phyloP scores from a whole-genome alignment of 352 stramenopile genomes.

The Peronospora destructor region DNA sequence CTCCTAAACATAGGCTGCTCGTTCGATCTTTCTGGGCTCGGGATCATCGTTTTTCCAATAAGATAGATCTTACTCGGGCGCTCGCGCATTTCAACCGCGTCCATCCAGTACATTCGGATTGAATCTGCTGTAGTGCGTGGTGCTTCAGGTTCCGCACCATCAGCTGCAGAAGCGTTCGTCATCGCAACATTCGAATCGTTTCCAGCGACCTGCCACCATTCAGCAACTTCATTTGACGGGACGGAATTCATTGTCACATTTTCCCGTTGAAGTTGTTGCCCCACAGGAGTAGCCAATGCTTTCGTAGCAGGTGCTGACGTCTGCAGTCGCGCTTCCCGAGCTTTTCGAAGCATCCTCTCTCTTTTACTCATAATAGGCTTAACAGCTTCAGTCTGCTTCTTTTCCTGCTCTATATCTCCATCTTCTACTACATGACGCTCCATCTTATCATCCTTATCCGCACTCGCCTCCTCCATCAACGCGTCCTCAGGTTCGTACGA shows the following conservation, averaged over 20 bases:
- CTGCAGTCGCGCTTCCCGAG: constrained; percentile 46
- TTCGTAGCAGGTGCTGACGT: constrained; percentile 54
- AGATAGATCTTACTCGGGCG: constrained; percentile 93
- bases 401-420: constrained; percentile 10
- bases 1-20: constrained; percentile 80
- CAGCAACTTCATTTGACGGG: constrained; percentile 79
- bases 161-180: constrained; percentile 18
- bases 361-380: constrained; percentile 53
- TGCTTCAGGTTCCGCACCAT: constrained; percentile 27
- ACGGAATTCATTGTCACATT: constrained; percentile 36
- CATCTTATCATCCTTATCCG: constrained; percentile 22
- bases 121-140: constrained; percentile 43
- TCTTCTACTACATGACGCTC: constrained; percentile 8
- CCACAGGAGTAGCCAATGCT: constrained; percentile 39
- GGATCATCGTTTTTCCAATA: constrained; percentile 92
- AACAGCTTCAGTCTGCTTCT: constrained; percentile 1
- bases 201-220: constrained; percentile 72
- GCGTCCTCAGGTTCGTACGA: constrained; percentile 32
- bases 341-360: constrained; percentile 70
- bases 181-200: constrained; percentile 16
- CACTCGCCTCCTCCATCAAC: constrained; percentile 27
- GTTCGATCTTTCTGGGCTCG: constrained; percentile 24
- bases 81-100: constrained; percentile 92
- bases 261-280: constrained; percentile 19
- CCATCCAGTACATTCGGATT: constrained; percentile 96